Evolutionary conservation across 2,329 filamentous ascomycete genomes (phyloP), one percentile per base, ranked within the genome.

Genomic region (Fusarium sp.): DNA sequence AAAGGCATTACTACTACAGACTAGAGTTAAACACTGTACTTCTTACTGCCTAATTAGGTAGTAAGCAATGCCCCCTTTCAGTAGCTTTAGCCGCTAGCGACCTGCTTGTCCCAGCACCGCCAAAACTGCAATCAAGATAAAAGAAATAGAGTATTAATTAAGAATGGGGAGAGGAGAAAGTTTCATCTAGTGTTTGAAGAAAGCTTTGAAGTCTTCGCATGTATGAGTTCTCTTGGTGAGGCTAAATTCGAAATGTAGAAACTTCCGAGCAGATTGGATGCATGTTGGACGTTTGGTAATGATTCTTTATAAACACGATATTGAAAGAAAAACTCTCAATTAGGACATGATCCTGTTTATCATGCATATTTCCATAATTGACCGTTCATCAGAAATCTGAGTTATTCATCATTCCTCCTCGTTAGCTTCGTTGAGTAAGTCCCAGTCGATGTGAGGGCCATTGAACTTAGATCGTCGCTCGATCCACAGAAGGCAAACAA

Each of bases 271-370:
- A 42, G 0, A 42, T 42, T 7, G 17, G 3, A n/a, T 15, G 9
- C 22, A 3, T 6, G n/a, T n/a, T 42, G 14, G 3, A 3, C 2
- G 22, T 3, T 41, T 0, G 13, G 6, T 6, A 10, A 15, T n/a
- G 22, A 10, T 20, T 41, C 14, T n/a, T 2, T n/a, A 9, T 15
- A 11, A 2, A 42, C 1, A 13, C 1, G 14, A 42, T 14, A 15
- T 42, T 5, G 5, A 42, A 42, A 24, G 22, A 17, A 9, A 24
- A 11, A 42, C 0, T 7, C 1, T 9, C 0, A 42, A 17, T 7
- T 11, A 17, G 6, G 41, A 1, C 4, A 24, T 6, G 4, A 12
- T 17, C 9, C 15, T 22, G 0, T 42, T 42, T 11, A 4, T n/a
- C 6, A 42, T 11, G 6, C 36, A 38, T 42, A 7, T 10, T 3